These are phyloP conservation scores for Pythium guiyangense DNA, from an alignment of 352 stramenopile genomes.

Conservation along the genomic window DNA sequence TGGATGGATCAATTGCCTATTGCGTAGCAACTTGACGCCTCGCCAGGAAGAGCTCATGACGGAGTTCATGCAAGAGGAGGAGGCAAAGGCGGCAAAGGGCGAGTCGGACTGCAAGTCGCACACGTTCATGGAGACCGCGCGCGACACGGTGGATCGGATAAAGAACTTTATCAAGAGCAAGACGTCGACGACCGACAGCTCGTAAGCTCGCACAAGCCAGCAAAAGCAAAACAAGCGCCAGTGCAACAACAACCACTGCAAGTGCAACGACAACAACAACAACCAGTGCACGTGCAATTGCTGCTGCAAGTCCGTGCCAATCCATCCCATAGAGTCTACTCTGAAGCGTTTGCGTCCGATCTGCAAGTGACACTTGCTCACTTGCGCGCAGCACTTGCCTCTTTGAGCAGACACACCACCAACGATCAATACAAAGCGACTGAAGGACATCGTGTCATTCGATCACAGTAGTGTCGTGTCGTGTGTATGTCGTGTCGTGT, in stretches of 20 bases:
- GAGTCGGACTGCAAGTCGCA: constrained; percentile 80
- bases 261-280: too few relatives aligned
- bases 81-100: constrained; percentile 58
- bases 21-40: constrained; percentile 77
- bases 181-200: constrained; percentile 8
- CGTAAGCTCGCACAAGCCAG: not conserved
- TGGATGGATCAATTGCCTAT: constrained; percentile 5
- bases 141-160: constrained; percentile 84
- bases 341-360: not conserved
- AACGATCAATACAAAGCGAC: too few relatives aligned
- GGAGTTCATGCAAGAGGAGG: constrained; percentile 92
- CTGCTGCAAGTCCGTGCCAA: not conserved
- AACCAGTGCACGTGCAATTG: too few relatives aligned
- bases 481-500: too few relatives aligned
- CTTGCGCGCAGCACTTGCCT: too few relatives aligned
- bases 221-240: too few relatives aligned
- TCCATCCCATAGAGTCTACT: not conserved
- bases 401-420: too few relatives aligned
- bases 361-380: not conserved
- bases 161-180: constrained; percentile 86
- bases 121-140: constrained; percentile 75
- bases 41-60: constrained; percentile 95
- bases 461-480: too few relatives aligned
- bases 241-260: too few relatives aligned
- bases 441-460: too few relatives aligned